Conservation (phyloP, 2,329 filamentous ascomycete species). For the Sphaerulina musiva region DNA sequence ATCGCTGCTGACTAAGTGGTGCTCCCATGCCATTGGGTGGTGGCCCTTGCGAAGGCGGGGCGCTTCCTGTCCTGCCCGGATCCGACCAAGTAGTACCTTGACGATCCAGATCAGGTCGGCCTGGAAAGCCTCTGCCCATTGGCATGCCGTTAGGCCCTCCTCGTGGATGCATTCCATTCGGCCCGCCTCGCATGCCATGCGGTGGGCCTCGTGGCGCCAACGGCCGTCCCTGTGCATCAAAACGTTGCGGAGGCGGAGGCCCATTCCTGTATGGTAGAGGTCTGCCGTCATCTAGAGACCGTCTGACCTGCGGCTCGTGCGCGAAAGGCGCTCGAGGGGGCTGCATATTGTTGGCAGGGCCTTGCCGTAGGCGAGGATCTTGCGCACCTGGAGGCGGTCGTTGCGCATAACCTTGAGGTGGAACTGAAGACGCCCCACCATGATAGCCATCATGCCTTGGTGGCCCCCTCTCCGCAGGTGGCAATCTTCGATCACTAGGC, state of each 20-base stretch:
- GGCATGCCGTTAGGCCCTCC: conserved; percentile 6
- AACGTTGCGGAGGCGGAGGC: conserved; percentile 22
- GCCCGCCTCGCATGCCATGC: conserved; percentile 4
- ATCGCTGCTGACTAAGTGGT: conserved; percentile 27
- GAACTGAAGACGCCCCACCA: conserved; percentile 5
- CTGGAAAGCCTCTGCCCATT: conserved; percentile 10
- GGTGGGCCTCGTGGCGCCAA: conserved; percentile 8
- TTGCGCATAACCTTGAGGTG: conserved; percentile 14
- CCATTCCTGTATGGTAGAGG: conserved; percentile 25
- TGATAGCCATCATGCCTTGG: conserved; percentile 14
- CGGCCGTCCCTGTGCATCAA: conserved; percentile 8
- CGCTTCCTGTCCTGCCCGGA: conserved; percentile 22
- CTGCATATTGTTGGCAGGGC: conserved; percentile 12
- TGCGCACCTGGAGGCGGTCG: conserved; percentile 10
- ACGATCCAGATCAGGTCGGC: conserved; percentile 20
- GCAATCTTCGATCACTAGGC: conserved; percentile 1
- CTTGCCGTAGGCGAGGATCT: conserved; percentile 12
- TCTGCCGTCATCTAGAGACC: conserved; percentile 28
- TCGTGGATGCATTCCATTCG: conserved; percentile 1
- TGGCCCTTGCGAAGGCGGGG: conserved; percentile 21
- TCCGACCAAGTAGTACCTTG: conserved; percentile 24
- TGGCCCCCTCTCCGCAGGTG: conserved; percentile 8
- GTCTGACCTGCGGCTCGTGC: conserved; percentile 18
- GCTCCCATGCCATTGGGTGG: conserved; percentile 11
- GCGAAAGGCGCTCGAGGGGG: conserved; percentile 26